Base-by-base conservation (phyloP, 116 monocot species). In the Posidonia oceanica region DNA sequence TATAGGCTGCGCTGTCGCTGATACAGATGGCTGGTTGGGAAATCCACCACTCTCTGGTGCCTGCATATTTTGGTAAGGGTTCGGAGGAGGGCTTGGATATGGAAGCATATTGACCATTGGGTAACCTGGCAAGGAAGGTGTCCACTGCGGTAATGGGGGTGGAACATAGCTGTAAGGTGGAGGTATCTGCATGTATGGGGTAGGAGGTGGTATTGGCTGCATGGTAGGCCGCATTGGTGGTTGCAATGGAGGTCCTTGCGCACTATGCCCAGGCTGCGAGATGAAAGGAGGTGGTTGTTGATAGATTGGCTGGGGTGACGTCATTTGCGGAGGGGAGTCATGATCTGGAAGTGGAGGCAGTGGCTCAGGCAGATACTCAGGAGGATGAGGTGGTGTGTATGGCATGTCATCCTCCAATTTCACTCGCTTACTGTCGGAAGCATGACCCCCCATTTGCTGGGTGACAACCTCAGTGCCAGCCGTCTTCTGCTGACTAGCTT, bases 401-500 rank as follows among this genome's bases (percentile, higher is more conserved):
- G 78, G 52, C 7, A 53, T 51, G 63, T 64, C 64, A 56, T 74
- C 78, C 11, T 87, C 77, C n/a, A 85, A 20, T 55, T 80, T 87
- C 4, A 74, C 76, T 21, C 80, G 81, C 79, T 93, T 88, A 63
- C 10, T 73, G n/a, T 76, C 76, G 52, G 39, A 37, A 86, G 37
- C 82, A 80, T 20, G 83, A 59, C 14, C 74, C 3, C 87, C 75
- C 2, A 77, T 73, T 15, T 80, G 80, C 68, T 88, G 86, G 6
- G 79, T 78, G 17, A 77, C 88, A 39, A 88, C 75, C 44, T 52
- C 52, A 0, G 72, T 77, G 8, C 83, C 85, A 37, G 83, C 88
- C 11, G 78, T 74, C 6, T 80, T 78, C 48, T 82, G 87, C 38
- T 70, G 77, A 36, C 79, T 75, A 18, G 72, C 74, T 3, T 38